phyloP scores from a whole-genome alignment of 176 grass and related monocot species.

The Neostapfia colusana region DNA sequence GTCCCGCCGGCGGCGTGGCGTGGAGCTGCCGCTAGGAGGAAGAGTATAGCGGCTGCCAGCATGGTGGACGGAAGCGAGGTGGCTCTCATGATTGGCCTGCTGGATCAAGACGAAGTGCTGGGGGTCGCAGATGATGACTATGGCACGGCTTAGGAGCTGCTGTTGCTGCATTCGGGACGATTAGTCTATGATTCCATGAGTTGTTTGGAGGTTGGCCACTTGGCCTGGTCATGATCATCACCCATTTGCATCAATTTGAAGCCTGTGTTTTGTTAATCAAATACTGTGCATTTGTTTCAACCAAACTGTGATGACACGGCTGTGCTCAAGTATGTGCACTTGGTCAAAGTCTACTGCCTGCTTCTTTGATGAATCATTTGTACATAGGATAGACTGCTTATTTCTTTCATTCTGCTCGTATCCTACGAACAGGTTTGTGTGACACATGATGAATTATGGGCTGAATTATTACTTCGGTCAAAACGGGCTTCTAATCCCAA shows the following conservation, averaged over 20 bases:
- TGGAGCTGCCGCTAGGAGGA: not conserved
- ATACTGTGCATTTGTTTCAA: not conserved
- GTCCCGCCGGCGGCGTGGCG: conserved; percentile 28
- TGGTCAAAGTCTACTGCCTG: conserved; percentile 5
- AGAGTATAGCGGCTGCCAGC: not conserved
- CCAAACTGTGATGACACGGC: too few species aligned
- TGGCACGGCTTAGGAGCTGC: not conserved
- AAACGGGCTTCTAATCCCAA: not conserved
- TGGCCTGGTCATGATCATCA: not conserved
- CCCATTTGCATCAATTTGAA: not conserved
- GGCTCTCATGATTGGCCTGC: conserved; percentile 28
- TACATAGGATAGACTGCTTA: too few species aligned
- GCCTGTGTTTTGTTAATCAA: not conserved
- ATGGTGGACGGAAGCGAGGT: not conserved
- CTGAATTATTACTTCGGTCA: not conserved
- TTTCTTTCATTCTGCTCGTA: too few species aligned
- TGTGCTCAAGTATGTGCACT: not conserved
- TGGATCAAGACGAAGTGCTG: not conserved
- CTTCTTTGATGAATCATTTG: too few species aligned
- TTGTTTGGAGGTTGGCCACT: conserved; percentile 6
- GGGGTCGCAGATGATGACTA: not conserved
- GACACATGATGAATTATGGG: not conserved
- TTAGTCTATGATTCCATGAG: not conserved
- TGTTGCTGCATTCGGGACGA: not conserved
- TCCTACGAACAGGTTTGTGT: not conserved